Percentiles rank a stretch among this genome's conserved stretches.
Evolutionary conservation across 352 stramenopile species (phyloP).

Genomic region (Phytophthora citricola): DNA sequence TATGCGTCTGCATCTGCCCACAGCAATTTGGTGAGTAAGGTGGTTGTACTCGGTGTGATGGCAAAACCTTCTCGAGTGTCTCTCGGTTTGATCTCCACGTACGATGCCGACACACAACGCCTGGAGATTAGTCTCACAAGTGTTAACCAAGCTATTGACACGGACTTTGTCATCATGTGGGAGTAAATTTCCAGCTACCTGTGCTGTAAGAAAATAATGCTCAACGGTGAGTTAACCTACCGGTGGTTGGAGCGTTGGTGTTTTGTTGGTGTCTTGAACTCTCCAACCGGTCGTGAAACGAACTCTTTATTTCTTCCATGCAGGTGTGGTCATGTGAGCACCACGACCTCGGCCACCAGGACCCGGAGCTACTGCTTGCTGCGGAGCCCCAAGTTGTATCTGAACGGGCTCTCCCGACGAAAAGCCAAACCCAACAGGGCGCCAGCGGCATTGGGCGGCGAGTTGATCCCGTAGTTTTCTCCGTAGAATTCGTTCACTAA

Average conservation of each 20-base stretch:
- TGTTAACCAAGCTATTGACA: slow-evolving; percentile 33
- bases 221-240: no score
- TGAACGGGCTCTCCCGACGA: slow-evolving; percentile 23
- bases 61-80: slow-evolving; percentile 32
- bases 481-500: slow-evolving; percentile 89
- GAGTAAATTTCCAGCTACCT: slow-evolving; percentile 4
- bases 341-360: slow-evolving; percentile 54
- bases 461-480: slow-evolving; percentile 83
- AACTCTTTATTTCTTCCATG: slow-evolving; percentile 22
- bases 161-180: slow-evolving; percentile 38
- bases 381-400: slow-evolving; percentile 25
- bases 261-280: no score
- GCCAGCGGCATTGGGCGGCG: slow-evolving; percentile 42
- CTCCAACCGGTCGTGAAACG: not conserved
- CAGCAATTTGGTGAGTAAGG: slow-evolving; percentile 37
- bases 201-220: no score
- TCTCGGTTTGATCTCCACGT: slow-evolving; percentile 29
- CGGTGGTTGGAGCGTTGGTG: no score
- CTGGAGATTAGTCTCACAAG: slow-evolving; percentile 37
- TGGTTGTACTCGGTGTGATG: slow-evolving; percentile 38
- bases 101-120: slow-evolving; percentile 31
- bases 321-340: slow-evolving; percentile 23
- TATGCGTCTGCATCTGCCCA: slow-evolving; percentile 13
- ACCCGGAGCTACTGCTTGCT: slow-evolving; percentile 23
- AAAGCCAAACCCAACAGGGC: slow-evolving; percentile 7